A percentile compares a stretch with the other conserved stretches of the same genome.
phyloP scores from a whole-genome alignment of 225 moss, liverwort and hornwort species.

The Thuidium tamariscinum region DNA sequence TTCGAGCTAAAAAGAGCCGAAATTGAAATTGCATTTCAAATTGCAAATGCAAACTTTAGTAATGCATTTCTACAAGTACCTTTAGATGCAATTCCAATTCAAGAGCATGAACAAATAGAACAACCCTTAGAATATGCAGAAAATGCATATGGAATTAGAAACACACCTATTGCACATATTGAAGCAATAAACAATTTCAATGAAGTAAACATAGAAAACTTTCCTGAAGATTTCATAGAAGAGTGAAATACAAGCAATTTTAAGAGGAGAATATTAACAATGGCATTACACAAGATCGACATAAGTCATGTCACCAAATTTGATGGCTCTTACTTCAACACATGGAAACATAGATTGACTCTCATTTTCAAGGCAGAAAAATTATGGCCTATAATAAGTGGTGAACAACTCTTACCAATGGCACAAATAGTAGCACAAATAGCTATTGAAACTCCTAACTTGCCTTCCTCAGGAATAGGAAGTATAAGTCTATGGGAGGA shows the following conservation, averaged over 20 bases:
- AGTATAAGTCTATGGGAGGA: background rate
- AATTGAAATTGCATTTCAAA: background rate
- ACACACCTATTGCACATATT: fast-evolving
- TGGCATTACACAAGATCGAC: background rate
- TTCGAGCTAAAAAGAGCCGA: fast-evolving
- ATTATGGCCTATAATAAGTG: background rate
- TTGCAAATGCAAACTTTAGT: fast-evolving
- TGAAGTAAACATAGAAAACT: background rate
- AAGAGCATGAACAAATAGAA: background rate
- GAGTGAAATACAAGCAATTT: background rate
- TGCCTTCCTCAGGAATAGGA: background rate
- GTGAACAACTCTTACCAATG: fast-evolving
- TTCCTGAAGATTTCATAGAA: background rate
- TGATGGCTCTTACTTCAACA: background rate
- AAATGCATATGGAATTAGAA: background rate
- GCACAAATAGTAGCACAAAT: background rate
- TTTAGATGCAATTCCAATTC: background rate
- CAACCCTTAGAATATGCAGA: fast-evolving
- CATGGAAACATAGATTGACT: background rate
- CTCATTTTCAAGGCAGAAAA: background rate
- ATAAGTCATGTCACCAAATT: background rate
- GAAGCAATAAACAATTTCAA: background rate
- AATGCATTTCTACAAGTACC: background rate
- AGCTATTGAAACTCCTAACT: fast-evolving
- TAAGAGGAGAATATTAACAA: background rate